Percentiles rank a stretch among this genome's conserved stretches.
Evolutionary conservation across 139 green algal species (phyloP).

Genomic region (Ettlia oleoabundans): DNA sequence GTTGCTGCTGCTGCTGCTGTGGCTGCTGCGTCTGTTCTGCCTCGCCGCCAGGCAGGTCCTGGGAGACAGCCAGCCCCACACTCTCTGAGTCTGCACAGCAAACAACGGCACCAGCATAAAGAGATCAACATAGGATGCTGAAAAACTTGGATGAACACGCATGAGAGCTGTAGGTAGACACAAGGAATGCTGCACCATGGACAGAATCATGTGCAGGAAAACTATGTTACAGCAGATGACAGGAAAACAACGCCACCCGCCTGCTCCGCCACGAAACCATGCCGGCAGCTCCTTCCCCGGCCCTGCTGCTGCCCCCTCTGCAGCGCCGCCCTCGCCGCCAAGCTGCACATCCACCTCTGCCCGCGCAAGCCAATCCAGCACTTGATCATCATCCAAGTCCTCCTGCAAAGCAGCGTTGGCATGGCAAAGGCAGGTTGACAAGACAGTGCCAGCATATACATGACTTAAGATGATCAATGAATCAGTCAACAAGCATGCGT

Average conservation of each 20-base stretch:
- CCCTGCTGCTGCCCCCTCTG: slow-evolving; percentile 12
- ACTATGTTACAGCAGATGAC: too few relatives aligned
- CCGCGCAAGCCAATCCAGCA: slow-evolving; percentile 46
- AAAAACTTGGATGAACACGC: too few relatives aligned
- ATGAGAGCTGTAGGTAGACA: too few relatives aligned
- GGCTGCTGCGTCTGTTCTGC: slow-evolving; percentile 17
- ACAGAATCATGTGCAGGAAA: too few relatives aligned
- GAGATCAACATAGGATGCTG: too few relatives aligned
- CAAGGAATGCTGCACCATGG: too few relatives aligned
- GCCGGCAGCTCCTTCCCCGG: slow-evolving; percentile 46
- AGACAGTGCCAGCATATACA: too few relatives aligned
- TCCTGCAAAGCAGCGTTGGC: slow-evolving; percentile 4
- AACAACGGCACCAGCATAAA: background rate
- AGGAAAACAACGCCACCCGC: background rate
- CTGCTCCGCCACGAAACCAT: slow-evolving; percentile 43
- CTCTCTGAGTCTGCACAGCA: slow-evolving; percentile 21
- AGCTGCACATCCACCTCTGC: slow-evolving; percentile 39
- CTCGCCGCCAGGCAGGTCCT: slow-evolving; percentile 15
- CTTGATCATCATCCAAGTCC: slow-evolving; percentile 40
- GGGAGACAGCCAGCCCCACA: slow-evolving; percentile 16
- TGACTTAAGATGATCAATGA: too few relatives aligned
- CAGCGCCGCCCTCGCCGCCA: background rate
- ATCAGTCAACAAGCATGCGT: too few relatives aligned
- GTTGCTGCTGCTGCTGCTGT: slow-evolving; percentile 19
- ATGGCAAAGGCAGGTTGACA: background rate